Evolutionary conservation across 345 rosid genomes (phyloP), one percentile per base, ranked within the genome.

Genomic region (Linum lewisii): DNA sequence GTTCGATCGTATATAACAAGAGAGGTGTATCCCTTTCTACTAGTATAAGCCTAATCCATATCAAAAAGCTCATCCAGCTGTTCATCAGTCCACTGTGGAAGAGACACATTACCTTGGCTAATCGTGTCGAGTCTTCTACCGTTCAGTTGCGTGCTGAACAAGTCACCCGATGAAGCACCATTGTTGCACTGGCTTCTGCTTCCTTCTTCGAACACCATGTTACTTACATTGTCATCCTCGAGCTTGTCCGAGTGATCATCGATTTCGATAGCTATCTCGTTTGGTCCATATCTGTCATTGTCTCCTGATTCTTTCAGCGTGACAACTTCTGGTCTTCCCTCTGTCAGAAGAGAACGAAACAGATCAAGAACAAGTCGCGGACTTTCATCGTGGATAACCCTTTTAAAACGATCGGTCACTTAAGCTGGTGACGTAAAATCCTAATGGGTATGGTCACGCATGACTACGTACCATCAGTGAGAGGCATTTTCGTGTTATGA

Each of bases 11-110:
- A n/a, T n/a, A n/a, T n/a, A n/a, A n/a, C n/a, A n/a, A n/a, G n/a
- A n/a, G n/a, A n/a, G n/a, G n/a, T n/a, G n/a, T n/a, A n/a, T n/a
- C n/a, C n/a, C n/a, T n/a, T n/a, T n/a, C n/a, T n/a, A 29, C 1
- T 29, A 29, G 7, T 1, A 8, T 29, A 29, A n/a, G 47, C 51
- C 72, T 74, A 79, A 60, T 86, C 97, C 47, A 76, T 80, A 36
- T 70, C 81, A 62, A 84, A 73, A 60, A 90, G 89, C 75, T 83
- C 82, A 64, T 87, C 88, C 53, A 90, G 74, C 63, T 90, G 97
- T 65, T 90, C 95, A 57, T 90, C 93, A 0, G 97, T 90, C 95
- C 97, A 90, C 60, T 77, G 78, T 14, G 84, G 88, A 38, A 76
- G 73, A 45, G 75, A 60, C 65, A 69, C 15, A 60, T 42, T 25